These are phyloP conservation scores for Hirsutella rhossiliensis DNA, from an alignment of 2,329 filamentous ascomycete species.

Conservation along the genomic window DNA sequence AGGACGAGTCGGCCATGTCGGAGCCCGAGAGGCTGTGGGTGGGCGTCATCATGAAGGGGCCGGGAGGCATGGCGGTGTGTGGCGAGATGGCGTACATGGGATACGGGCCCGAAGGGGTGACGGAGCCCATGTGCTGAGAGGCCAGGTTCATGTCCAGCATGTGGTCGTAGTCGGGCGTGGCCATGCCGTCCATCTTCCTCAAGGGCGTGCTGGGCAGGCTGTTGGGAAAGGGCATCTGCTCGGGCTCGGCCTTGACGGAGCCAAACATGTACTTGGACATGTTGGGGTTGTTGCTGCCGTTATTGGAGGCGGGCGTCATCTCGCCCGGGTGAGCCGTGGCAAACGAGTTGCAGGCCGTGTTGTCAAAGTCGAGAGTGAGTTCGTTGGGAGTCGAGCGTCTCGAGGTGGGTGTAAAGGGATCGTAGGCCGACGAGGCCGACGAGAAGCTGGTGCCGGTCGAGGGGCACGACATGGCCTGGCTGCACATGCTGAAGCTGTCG, in stretches of 20 bases:
- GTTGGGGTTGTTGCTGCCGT: constrained; percentile 3
- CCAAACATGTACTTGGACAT: constrained; percentile 22
- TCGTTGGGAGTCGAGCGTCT: constrained; percentile 30
- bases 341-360: constrained; percentile 16
- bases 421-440: constrained; percentile 27
- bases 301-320: constrained; percentile 21
- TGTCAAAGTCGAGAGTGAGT: constrained; percentile 24
- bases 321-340: constrained; percentile 15
- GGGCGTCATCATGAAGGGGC: constrained; percentile 27
- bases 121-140: constrained; percentile 20
- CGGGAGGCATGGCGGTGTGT: constrained; percentile 17
- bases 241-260: constrained; percentile 21
- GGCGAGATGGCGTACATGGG: constrained; percentile 23
- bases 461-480: constrained; percentile 22
- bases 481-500: constrained; percentile 25
- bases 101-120: constrained; percentile 24
- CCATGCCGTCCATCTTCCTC: constrained; percentile 20
- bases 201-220: constrained; percentile 23
- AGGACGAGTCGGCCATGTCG: constrained; percentile 23
- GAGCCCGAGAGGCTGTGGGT: constrained; percentile 26
- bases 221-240: constrained; percentile 19
- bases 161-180: constrained; percentile 24
- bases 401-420: constrained; percentile 31
- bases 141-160: constrained; percentile 25
- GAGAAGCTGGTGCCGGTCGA: constrained; percentile 26